These are phyloP conservation scores for Filobasidium floriforme DNA, from an alignment of 768 basidiomycete species.

Conservation along the genomic window DNA sequence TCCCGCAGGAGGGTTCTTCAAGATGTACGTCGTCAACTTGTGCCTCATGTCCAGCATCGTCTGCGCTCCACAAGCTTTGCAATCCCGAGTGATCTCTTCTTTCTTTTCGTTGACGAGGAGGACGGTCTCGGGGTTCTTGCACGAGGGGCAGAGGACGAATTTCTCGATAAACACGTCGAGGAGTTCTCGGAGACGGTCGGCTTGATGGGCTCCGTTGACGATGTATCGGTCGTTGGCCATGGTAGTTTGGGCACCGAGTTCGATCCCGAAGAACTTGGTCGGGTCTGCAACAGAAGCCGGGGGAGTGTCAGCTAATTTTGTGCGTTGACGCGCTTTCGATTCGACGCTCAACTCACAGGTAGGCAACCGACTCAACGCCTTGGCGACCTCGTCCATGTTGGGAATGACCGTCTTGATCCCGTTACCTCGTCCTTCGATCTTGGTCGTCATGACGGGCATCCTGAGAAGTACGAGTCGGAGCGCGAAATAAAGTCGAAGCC, in stretches of 20 bases:
- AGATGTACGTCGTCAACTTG: constrained; percentile 89
- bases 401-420: constrained; percentile 88
- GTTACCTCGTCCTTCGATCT: constrained; percentile 98
- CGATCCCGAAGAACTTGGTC: constrained; percentile 98
- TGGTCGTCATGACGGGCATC: constrained; percentile 89
- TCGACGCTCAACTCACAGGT: constrained; percentile 49
- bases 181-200: constrained; percentile 82
- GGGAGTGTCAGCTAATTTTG: not conserved
- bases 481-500: not conserved
- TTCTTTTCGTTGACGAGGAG: constrained; percentile 71
- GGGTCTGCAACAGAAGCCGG: constrained; percentile 54
- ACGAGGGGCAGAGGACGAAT: constrained; percentile 90
- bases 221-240: constrained; percentile 96
- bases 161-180: constrained; percentile 97
- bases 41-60: constrained; percentile 92
- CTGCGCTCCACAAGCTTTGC: constrained; percentile 94
- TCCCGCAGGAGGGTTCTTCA: constrained; percentile 94
- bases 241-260: constrained; percentile 94
- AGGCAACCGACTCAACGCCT: constrained; percentile 87
- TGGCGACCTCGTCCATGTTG: constrained; percentile 96
- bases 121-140: constrained; percentile 99
- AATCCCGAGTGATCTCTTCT: constrained; percentile 88
- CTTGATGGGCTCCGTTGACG: constrained; percentile 93
- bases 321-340: constrained; percentile 5
- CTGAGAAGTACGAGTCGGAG: constrained; percentile 47